A percentile compares a stretch with the other conserved stretches of the same genome.
Conservation (phyloP, 2,329 filamentous ascomycete species). For the Fusarium sp. region DNA sequence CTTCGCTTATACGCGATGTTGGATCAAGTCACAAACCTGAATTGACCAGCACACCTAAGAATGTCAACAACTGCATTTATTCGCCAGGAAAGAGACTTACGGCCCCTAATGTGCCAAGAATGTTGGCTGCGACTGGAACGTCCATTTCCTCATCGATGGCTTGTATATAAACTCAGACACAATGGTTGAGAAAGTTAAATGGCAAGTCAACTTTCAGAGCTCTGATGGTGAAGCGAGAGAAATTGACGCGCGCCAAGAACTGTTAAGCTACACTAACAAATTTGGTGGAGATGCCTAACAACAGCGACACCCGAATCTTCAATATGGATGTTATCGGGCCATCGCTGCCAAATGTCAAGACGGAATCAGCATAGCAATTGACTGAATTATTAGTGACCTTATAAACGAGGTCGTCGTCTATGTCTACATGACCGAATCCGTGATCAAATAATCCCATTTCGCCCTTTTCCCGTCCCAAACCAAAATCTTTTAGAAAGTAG, state of each 20-base stretch:
- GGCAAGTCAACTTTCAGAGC: background rate
- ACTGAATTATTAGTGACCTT: background rate
- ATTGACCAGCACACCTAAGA: conserved; percentile 70
- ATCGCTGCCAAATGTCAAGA: background rate
- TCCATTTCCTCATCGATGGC: conserved; percentile 56
- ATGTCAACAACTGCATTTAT: background rate
- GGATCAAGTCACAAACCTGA: conserved; percentile 56
- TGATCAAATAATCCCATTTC: background rate
- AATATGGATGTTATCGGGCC: too few species aligned
- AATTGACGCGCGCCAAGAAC: conserved; percentile 6
- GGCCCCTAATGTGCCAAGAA: conserved; percentile 69
- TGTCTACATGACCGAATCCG: background rate
- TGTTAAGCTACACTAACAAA: conserved; percentile 7
- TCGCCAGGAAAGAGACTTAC: conserved; percentile 48
- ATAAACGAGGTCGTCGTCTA: background rate
- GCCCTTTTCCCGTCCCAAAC: background rate
- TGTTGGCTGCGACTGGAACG: conserved; percentile 65
- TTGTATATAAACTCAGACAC: background rate
- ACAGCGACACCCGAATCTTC: background rate
- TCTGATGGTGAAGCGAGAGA: background rate
- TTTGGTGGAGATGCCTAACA: conserved; percentile 20
- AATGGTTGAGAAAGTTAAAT: background rate
- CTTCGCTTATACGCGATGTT: background rate
- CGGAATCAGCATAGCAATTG: too few species aligned
- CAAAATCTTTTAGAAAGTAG: conserved; percentile 37